Evolutionary conservation across 2,329 filamentous ascomycete genomes (phyloP).

Genomic region (Penicillium sp.): DNA sequence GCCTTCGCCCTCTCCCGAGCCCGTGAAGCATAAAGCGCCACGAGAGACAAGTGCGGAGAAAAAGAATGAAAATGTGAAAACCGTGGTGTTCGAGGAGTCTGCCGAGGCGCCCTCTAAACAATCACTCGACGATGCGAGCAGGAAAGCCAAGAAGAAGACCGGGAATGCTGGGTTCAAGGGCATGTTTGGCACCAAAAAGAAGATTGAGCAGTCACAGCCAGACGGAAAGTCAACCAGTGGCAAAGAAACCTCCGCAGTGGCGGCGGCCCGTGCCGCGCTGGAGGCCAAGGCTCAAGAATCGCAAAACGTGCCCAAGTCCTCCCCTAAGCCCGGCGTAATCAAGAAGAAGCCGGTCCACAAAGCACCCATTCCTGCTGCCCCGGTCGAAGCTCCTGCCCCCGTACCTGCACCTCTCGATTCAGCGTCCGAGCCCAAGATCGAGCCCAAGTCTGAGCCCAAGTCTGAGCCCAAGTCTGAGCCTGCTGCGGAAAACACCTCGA

Average conservation of each 20-base stretch:
- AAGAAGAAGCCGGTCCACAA: constrained; percentile 27
- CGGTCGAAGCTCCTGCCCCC: not conserved
- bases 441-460: not conserved
- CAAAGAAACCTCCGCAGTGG: constrained; percentile 33
- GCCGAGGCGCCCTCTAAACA: constrained; percentile 30
- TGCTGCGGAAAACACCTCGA: constrained; percentile 6
- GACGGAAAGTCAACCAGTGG: constrained; percentile 30
- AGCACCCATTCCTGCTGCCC: constrained; percentile 16
- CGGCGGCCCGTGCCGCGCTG: constrained; percentile 39
- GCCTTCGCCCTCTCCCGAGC: constrained; percentile 22
- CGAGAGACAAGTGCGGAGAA: constrained; percentile 14
- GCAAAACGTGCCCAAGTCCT: constrained; percentile 21
- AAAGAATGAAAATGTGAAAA: constrained; percentile 13
- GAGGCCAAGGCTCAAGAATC: constrained; percentile 34
- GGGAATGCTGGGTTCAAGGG: constrained; percentile 39
- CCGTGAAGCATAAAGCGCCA: constrained; percentile 18
- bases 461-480: not conserved
- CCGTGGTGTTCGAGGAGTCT: constrained; percentile 17
- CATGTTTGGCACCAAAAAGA: constrained; percentile 40
- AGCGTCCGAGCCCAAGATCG: not conserved
- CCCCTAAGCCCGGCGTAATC: constrained; percentile 21
- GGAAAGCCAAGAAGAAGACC: constrained; percentile 42
- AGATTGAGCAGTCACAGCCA: constrained; percentile 22
- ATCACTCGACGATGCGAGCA: constrained; percentile 29
- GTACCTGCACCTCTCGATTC: too few species aligned